These are phyloP conservation scores for Limtongia smithiae DNA, from an alignment of 805 yeast genomes.

Conservation along the genomic window DNA sequence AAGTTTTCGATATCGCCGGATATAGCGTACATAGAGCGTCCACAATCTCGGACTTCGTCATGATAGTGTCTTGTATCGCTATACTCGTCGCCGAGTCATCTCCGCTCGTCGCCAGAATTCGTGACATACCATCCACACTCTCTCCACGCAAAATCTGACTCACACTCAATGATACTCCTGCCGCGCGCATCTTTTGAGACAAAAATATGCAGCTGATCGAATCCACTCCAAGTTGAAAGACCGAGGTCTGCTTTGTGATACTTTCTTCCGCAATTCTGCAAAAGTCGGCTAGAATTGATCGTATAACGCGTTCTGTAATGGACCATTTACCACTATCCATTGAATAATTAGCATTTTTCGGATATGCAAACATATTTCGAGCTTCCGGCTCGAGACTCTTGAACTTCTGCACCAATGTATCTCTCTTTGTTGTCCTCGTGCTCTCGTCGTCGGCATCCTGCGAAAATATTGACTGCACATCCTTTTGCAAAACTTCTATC, in stretches of 20 bases:
- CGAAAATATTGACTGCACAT: no score
- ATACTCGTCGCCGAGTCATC: background rate
- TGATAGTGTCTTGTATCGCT: background rate
- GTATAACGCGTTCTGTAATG: slow-evolving; percentile 2
- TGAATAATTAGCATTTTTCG: background rate
- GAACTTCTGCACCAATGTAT: no score
- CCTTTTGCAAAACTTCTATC: no score
- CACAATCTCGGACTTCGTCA: background rate
- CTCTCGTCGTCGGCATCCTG: no score
- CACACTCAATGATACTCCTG: slow-evolving; percentile 20
- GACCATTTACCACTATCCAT: slow-evolving; percentile 3
- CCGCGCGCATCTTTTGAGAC: slow-evolving; percentile 13
- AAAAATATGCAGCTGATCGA: slow-evolving; percentile 31
- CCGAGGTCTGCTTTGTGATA: slow-evolving; percentile 9
- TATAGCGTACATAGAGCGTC: background rate
- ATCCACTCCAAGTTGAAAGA: slow-evolving; percentile 30
- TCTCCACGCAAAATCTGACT: slow-evolving; percentile 17
- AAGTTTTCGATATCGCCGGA: background rate
- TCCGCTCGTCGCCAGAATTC: background rate
- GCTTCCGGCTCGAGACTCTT: no score
- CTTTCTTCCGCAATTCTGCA: slow-evolving; percentile 6
- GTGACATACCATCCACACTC: slow-evolving; percentile 12
- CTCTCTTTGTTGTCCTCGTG: no score
- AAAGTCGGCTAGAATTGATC: slow-evolving; percentile 6
- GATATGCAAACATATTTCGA: no score